Conservation (phyloP, 192 early-diverging fungal genomes). For the Irineochytrium annulatum region DNA sequence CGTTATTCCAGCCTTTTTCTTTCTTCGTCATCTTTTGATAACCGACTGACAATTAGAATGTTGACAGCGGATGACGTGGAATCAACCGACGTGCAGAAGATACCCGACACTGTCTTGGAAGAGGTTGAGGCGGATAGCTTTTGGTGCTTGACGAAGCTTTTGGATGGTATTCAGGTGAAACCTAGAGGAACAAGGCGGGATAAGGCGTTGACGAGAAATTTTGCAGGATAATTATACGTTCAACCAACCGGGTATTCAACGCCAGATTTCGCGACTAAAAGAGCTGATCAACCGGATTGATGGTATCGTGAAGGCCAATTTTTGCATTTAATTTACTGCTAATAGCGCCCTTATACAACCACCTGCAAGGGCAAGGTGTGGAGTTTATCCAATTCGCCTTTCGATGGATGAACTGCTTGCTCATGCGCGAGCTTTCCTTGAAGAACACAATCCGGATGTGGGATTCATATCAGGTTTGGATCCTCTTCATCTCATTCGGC, state of each 20-base stretch:
- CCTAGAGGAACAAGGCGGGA: no score
- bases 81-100: constrained; percentile 23
- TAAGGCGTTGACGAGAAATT: background rate
- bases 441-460: constrained; percentile 93
- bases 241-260: constrained; percentile 93
- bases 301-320: constrained; percentile 37
- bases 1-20: no score
- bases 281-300: constrained; percentile 92
- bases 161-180: constrained; percentile 90
- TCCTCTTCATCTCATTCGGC: background rate
- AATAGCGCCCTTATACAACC: constrained; percentile 68
- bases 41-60: no score
- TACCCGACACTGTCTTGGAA: constrained; percentile 51
- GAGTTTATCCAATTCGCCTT: constrained; percentile 99
- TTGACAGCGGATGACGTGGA: constrained; percentile 42
- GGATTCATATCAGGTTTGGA: constrained; percentile 88
- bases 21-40: no score
- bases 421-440: constrained; percentile 93
- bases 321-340: background rate
- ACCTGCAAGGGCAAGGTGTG: constrained; percentile 82
- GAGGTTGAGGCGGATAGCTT: constrained; percentile 92
- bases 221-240: constrained; percentile 92
- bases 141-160: constrained; percentile 92
- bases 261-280: constrained; percentile 82
- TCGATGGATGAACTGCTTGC: constrained; percentile 98